These are phyloP conservation scores for Quercus variabilis DNA, from an alignment of 306 rosid species.

Conservation along the genomic window DNA sequence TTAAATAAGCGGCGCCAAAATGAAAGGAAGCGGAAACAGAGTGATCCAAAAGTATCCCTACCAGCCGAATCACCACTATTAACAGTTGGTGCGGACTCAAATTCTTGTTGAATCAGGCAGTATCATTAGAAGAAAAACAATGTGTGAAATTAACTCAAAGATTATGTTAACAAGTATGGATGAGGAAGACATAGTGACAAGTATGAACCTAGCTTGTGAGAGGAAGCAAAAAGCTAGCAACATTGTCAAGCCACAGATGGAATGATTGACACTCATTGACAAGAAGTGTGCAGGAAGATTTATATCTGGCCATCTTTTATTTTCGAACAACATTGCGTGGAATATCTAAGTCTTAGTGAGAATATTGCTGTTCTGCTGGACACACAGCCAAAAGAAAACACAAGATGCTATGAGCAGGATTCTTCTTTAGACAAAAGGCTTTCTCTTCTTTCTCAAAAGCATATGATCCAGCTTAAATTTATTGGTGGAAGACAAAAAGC, in stretches of 20 bases:
- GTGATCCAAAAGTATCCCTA: conserved; percentile 21
- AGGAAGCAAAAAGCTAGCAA: not conserved
- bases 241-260: not conserved
- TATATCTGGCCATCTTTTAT: not conserved
- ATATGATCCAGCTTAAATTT: too few species aligned
- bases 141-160: not conserved
- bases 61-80: conserved; percentile 20
- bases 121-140: not conserved
- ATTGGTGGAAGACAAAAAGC: too few species aligned
- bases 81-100: conserved; percentile 13
- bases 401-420: not conserved
- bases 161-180: not conserved
- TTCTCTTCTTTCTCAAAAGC: not conserved
- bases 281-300: not conserved
- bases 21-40: conserved; percentile 37
- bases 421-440: not conserved
- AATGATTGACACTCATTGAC: too few species aligned
- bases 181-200: not conserved
- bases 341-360: not conserved
- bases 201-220: not conserved
- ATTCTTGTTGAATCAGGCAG: not conserved
- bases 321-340: not conserved
- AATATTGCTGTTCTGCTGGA: not conserved
- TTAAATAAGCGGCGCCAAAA: conserved; percentile 37
- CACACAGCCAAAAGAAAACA: not conserved